A percentile compares a stretch with the other conserved stretches of the same genome.
Evolutionary conservation across 2,329 filamentous ascomycete genomes (phyloP).

Genomic region (Pseudogymnoascus sp.): DNA sequence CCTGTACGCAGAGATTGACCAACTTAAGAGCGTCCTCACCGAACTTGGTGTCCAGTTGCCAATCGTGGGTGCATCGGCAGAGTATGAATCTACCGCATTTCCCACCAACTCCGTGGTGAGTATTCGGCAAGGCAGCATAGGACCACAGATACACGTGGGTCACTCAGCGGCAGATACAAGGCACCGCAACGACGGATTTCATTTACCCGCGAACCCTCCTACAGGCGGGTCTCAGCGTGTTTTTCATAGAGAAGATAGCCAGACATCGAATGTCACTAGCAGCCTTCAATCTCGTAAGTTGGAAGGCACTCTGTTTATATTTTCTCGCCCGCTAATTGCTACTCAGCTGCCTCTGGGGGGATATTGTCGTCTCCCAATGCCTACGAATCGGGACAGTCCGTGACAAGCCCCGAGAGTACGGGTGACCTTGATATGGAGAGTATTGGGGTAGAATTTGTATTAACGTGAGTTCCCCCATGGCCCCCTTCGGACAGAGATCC

Average conservation of each 20-base stretch:
- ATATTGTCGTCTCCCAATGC: neutral
- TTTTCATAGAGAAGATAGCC: neutral
- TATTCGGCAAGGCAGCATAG: neutral
- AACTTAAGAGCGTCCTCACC: slow-evolving; percentile 17
- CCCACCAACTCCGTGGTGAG: neutral
- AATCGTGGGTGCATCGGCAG: neutral
- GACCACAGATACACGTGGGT: neutral
- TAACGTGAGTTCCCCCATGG: neutral
- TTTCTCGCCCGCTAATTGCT: neutral
- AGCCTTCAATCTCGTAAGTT: neutral
- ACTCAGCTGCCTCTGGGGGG: neutral
- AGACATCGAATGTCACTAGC: neutral
- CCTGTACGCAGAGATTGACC: slow-evolving; percentile 19
- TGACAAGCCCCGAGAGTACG: neutral
- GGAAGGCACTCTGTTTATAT: neutral
- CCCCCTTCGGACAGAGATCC: neutral
- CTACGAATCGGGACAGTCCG: neutral
- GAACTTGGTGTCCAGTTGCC: neutral
- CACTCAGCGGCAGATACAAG: slow-evolving; percentile 18
- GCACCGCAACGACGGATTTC: neutral
- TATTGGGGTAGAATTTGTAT: neutral
- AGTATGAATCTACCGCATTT: slow-evolving; percentile 17
- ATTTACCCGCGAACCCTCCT: neutral
- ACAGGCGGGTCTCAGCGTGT: neutral
- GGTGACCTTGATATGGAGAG: neutral